Percentiles rank a stretch among this genome's conserved stretches.
These are phyloP conservation scores for Solanum hybrid DNA, from an alignment of 305 asterid genomes.

Conservation along the genomic window DNA sequence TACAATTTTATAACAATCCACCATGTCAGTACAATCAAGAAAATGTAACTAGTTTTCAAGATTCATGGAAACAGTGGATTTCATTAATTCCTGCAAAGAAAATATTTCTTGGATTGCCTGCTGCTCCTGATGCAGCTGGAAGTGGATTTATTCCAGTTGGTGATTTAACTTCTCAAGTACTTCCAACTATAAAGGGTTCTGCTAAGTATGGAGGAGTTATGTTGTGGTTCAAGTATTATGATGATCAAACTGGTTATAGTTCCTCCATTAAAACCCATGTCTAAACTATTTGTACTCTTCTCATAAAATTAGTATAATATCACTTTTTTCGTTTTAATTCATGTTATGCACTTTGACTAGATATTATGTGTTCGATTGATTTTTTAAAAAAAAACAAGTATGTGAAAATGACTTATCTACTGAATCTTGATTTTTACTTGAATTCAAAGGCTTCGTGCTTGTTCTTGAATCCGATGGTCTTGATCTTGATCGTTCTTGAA, in stretches of 20 bases:
- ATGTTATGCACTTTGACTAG: neutral
- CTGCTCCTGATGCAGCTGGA: conserved; percentile 24
- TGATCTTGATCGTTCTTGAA: too few relatives aligned
- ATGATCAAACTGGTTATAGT: conserved; percentile 12
- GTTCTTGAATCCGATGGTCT: too few relatives aligned
- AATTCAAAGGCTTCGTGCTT: too few relatives aligned
- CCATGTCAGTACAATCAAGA: conserved; percentile 38
- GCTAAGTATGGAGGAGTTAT: conserved; percentile 17
- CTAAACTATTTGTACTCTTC: neutral
- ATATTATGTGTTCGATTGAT: neutral
- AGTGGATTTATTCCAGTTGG: conserved; percentile 9
- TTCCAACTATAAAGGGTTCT: conserved; percentile 26
- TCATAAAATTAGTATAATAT: neutral
- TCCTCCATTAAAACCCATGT: conserved; percentile 8
- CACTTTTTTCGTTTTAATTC: neutral
- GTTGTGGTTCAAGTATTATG: conserved; percentile 13
- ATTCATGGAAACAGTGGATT: conserved; percentile 26
- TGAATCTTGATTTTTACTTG: too few relatives aligned
- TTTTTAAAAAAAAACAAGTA: too few relatives aligned
- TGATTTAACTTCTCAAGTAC: conserved; percentile 5
- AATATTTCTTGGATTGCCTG: conserved; percentile 45
- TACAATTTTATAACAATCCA: conserved; percentile 50
- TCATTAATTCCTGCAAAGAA: conserved; percentile 19
- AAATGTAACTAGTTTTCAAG: conserved; percentile 15
- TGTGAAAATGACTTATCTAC: too few relatives aligned